Conservation (phyloP, 371 early-diverging fungal species). For the Nematocida ironsii region DNA sequence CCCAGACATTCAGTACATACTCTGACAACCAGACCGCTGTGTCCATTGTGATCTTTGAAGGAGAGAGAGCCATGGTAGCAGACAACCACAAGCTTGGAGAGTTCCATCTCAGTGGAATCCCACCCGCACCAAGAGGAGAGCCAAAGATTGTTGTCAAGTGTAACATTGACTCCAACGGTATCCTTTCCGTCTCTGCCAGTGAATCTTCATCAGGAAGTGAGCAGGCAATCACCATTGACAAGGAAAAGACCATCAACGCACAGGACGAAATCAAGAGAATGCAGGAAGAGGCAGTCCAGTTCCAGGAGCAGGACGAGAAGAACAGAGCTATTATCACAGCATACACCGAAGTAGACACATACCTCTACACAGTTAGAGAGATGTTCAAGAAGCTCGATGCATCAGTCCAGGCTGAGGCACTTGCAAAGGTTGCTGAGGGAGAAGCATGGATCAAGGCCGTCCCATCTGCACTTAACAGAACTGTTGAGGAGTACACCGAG, state of each 20-base stretch:
- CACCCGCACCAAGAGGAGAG: conserved; percentile 74
- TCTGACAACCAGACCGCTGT: conserved; percentile 87
- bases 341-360: conserved; percentile 39
- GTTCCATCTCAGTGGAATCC: conserved; percentile 80
- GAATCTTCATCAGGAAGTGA: conserved; percentile 73
- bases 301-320: conserved; percentile 52
- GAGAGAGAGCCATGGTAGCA: conserved; percentile 80
- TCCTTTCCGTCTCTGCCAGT: conserved; percentile 72
- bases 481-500: conserved; percentile 39
- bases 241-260: conserved; percentile 52
- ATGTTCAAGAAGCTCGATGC: conserved; percentile 38
- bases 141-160: conserved; percentile 74
- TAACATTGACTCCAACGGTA: conserved; percentile 75
- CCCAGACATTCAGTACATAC: conserved; percentile 84
- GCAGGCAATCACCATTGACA: conserved; percentile 72
- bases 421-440: conserved; percentile 55
- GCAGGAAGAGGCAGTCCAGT: conserved; percentile 51
- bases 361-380: conserved; percentile 41
- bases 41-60: conserved; percentile 83
- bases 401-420: conserved; percentile 52
- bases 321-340: conserved; percentile 48
- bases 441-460: conserved; percentile 61
- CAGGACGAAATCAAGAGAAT: conserved; percentile 57
- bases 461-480: conserved; percentile 20
- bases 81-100: conserved; percentile 88